Percentiles rank a stretch among this genome's conserved stretches.
Conservation (phyloP, 73 alveolate species). For the Paramecium biaurelia region DNA sequence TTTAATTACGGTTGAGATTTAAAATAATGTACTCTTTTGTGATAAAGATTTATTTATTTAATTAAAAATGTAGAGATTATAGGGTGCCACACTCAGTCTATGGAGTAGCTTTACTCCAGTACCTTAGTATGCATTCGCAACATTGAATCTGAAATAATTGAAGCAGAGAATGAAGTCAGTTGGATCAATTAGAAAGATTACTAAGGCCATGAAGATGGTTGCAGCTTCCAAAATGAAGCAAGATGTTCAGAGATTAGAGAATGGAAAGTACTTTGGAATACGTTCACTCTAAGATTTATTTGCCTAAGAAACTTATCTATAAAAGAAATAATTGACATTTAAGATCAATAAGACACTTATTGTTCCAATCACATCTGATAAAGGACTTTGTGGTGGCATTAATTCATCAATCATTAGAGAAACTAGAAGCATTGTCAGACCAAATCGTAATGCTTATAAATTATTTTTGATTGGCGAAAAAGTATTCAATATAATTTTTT, state of each 20-base stretch:
- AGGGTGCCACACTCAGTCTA: constrained; percentile 27
- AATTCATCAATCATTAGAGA: constrained; percentile 86
- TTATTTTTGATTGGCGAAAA: constrained; percentile 85
- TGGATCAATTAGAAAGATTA: constrained; percentile 83
- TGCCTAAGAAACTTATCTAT: constrained; percentile 79
- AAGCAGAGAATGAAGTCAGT: constrained; percentile 86
- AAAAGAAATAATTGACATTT: constrained; percentile 72
- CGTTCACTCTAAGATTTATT: constrained; percentile 77
- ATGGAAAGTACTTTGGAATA: constrained; percentile 81
- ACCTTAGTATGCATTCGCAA: constrained; percentile 65
- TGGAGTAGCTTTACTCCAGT: constrained; percentile 50
- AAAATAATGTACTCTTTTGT: neutral
- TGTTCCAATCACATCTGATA: constrained; percentile 85
- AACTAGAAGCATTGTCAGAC: constrained; percentile 66
- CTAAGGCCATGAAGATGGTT: constrained; percentile 96
- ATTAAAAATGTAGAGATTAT: constrained; percentile 37
- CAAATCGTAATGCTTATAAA: constrained; percentile 71
- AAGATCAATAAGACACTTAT: constrained; percentile 69
- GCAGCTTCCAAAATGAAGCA: constrained; percentile 90
- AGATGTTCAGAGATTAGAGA: constrained; percentile 75
- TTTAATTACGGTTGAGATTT: constrained; percentile 48
- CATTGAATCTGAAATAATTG: constrained; percentile 77
- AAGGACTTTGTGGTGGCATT: constrained; percentile 92
- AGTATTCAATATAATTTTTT: constrained; percentile 46
- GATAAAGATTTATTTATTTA: constrained; percentile 1